Evolutionary conservation across 495 filamentous ascomycete species (phyloP), one percentile per base, ranked within the genome.

Genomic region (Talaromyces thailandensis): DNA sequence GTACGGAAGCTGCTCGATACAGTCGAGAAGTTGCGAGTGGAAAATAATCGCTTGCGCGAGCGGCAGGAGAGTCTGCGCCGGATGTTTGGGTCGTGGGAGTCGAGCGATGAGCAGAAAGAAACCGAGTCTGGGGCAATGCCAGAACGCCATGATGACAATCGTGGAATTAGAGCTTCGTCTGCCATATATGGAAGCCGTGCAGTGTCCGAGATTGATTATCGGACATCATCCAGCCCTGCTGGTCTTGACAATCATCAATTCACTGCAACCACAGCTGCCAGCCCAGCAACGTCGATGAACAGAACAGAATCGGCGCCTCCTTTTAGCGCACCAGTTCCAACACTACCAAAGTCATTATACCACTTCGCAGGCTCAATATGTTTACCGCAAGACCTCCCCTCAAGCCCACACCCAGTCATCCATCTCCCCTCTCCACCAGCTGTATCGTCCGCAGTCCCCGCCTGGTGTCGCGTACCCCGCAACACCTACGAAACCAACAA

Each of bases 71-170:
- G 60, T 23, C 45, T 73, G 25, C 66, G 60, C 9, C 26, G 23
- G 3, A 23, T 73, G 3, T 51, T 73, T 21, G 29, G 53, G 23
- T 66, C 68, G 28, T 73, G 71, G 71, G 64, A 70, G 29, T 56
- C 31, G 7, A 43, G 9, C 37, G 61, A 57, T 9, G 29, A 52
- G 50, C 18, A 35, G n/a, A 16, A 35, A 14, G 16, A 37, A 25
- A 0, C 4, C 6, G 48, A 56, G 24, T 6, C 16, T 6, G 6
- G 21, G 0, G 18, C 0, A 3, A 21, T 8, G 43, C 12, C 14
- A 40, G n/a, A 48, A 48, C 7, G 43, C 4, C 9, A 48, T 23
- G 43, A 23, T 6, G 18, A 48, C 8, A 55, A 25, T 4, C 24
- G 11, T 23, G 26, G 14, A 7, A 16, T 28, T 4, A 55, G 26